Evolutionary conservation across 1,139 yeast species (phyloP).

Genomic region (Ashbya aceris): DNA sequence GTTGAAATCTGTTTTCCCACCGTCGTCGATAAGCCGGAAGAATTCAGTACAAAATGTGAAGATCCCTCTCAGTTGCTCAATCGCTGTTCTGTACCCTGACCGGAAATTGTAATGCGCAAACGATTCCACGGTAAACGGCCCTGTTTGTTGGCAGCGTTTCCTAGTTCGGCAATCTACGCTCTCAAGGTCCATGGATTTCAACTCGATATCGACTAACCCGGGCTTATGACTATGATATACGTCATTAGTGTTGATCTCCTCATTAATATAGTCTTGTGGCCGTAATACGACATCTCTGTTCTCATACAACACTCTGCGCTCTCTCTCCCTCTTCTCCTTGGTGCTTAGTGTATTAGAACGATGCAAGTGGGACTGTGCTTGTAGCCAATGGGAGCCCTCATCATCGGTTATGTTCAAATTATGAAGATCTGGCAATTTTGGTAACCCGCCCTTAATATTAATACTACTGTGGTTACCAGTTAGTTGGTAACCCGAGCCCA

Average conservation of each 20-base stretch:
- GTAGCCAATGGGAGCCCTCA: conserved; percentile 38
- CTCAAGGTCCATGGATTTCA: conserved; percentile 28
- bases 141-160: conserved; percentile 23
- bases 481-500: conserved; percentile 10
- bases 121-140: conserved; percentile 36
- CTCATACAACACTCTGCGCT: conserved; percentile 56
- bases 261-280: conserved; percentile 58
- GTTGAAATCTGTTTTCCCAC: conserved; percentile 27
- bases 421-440: conserved; percentile 25
- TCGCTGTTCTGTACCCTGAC: conserved; percentile 36
- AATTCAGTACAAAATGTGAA: conserved; percentile 50
- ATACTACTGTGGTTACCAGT: conserved; percentile 1
- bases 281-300: conserved; percentile 57
- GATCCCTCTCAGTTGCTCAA: conserved; percentile 54
- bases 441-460: conserved; percentile 10
- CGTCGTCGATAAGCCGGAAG: conserved; percentile 34
- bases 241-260: conserved; percentile 41
- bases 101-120: conserved; percentile 28
- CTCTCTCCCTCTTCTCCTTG: conserved; percentile 60
- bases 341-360: conserved; percentile 68
- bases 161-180: conserved; percentile 27
- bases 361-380: conserved; percentile 51
- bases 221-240: conserved; percentile 25
- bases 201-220: conserved; percentile 28
- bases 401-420: conserved; percentile 16